A percentile compares a stretch with the other conserved stretches of the same genome.
Conservation (phyloP, 208 protist genomes). For the Crithidia fasciculata region DNA sequence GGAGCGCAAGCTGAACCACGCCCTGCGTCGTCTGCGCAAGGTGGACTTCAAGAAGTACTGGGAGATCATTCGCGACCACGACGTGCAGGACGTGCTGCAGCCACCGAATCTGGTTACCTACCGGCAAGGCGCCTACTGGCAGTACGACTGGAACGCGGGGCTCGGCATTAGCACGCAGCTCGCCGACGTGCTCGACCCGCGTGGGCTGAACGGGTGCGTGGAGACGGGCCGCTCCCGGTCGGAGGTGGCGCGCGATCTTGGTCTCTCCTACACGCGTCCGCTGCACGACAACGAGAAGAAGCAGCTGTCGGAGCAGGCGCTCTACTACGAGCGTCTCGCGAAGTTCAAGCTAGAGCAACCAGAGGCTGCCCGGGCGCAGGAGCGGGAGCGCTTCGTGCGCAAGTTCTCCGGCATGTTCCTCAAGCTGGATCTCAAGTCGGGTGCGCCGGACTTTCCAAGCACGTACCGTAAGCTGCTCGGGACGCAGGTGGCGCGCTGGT, state of each 20-base stretch:
- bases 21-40: constrained; percentile 86
- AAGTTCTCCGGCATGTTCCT: constrained; percentile 93
- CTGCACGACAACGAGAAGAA: constrained; percentile 91
- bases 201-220: constrained; percentile 90
- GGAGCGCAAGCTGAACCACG: constrained; percentile 79
- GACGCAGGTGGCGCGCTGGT: constrained; percentile 87
- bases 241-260: constrained; percentile 90
- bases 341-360: constrained; percentile 93
- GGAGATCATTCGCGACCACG: constrained; percentile 93
- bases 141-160: constrained; percentile 90
- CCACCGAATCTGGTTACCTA: constrained; percentile 88
- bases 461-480: constrained; percentile 88
- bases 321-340: constrained; percentile 90
- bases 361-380: constrained; percentile 82
- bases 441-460: constrained; percentile 87
- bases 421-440: constrained; percentile 85
- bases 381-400: constrained; percentile 86
- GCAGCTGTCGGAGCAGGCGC: constrained; percentile 86
- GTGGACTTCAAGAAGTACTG: constrained; percentile 91
- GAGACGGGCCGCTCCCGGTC: constrained; percentile 91
- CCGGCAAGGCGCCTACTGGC: constrained; percentile 88
- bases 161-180: constrained; percentile 88
- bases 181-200: constrained; percentile 85
- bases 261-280: constrained; percentile 89
- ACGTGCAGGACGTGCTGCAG: constrained; percentile 90